phyloP scores from a whole-genome alignment of 2,329 filamentous ascomycete genomes.

The Stachybotrys echinatus region DNA sequence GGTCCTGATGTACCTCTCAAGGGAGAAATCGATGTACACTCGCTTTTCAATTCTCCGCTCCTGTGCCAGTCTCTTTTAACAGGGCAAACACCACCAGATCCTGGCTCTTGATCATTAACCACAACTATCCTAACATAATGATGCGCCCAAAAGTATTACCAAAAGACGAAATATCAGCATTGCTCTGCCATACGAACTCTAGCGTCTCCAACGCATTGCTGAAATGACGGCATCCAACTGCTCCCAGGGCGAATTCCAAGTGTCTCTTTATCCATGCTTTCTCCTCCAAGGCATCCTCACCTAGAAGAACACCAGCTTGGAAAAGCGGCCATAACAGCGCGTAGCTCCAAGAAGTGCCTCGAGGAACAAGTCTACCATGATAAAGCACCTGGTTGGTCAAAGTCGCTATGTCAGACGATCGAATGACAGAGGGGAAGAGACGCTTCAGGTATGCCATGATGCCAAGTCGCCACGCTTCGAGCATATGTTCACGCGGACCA shows the following conservation, averaged over 20 bases:
- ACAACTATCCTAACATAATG: conserved; percentile 4
- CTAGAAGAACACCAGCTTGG: conserved; percentile 1
- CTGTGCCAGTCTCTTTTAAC: too few relatives aligned
- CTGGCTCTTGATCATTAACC: too few relatives aligned
- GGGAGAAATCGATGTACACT: too few relatives aligned
- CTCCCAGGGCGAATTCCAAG: not conserved
- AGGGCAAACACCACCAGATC: too few relatives aligned
- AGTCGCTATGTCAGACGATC: not conserved
- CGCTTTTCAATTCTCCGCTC: too few relatives aligned
- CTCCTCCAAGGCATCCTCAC: not conserved
- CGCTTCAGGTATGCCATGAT: conserved; percentile 1
- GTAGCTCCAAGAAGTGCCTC: conserved; percentile 1
- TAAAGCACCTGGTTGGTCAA: not conserved
- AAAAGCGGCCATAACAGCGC: conserved; percentile 3
- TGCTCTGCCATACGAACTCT: not conserved
- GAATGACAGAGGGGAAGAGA: not conserved
- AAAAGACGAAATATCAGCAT: not conserved
- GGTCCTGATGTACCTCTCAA: too few relatives aligned
- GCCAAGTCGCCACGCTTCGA: conserved; percentile 3
- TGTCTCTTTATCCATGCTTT: conserved; percentile 2
- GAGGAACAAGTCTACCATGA: not conserved
- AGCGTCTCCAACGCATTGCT: conserved; percentile 4
- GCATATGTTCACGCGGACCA: not conserved
- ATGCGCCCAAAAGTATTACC: not conserved
- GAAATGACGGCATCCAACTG: conserved; percentile 4